These are phyloP conservation scores for Sophora flavescens DNA, from an alignment of 306 rosid genomes.

Conservation along the genomic window DNA sequence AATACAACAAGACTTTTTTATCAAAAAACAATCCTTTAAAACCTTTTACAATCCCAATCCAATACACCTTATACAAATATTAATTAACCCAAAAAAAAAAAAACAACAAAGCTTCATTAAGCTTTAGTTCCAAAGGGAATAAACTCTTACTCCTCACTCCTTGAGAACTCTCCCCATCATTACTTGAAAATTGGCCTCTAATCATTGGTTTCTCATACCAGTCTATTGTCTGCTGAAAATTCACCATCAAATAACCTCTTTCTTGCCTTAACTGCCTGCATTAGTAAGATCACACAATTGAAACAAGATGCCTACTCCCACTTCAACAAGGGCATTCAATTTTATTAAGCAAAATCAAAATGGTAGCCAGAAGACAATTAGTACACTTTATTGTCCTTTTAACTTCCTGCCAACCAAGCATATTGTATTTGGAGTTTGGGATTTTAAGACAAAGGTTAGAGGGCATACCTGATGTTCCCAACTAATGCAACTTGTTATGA, in stretches of 20 bases:
- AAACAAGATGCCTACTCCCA: neutral
- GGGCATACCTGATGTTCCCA: constrained; percentile 74
- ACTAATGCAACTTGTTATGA: constrained; percentile 57
- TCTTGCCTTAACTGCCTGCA: constrained; percentile 57
- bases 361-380: too few species aligned
- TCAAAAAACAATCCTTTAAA: too few species aligned
- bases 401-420: constrained; percentile 18
- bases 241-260: constrained; percentile 51
- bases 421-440: neutral
- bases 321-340: neutral
- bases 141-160: neutral
- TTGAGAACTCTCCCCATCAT: neutral
- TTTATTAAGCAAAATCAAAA: too few species aligned
- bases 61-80: too few species aligned
- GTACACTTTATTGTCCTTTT: neutral
- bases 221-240: constrained; percentile 33
- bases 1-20: too few species aligned
- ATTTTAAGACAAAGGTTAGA: constrained; percentile 9
- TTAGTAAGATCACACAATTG: constrained; percentile 8
- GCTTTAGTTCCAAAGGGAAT: too few species aligned
- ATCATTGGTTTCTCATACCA: constrained; percentile 13
- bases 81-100: too few species aligned
- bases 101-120: too few species aligned
- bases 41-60: too few species aligned
- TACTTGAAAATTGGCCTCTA: too few species aligned